These are phyloP conservation scores for Amanita rimosa DNA, from an alignment of 768 basidiomycete genomes.

Conservation along the genomic window DNA sequence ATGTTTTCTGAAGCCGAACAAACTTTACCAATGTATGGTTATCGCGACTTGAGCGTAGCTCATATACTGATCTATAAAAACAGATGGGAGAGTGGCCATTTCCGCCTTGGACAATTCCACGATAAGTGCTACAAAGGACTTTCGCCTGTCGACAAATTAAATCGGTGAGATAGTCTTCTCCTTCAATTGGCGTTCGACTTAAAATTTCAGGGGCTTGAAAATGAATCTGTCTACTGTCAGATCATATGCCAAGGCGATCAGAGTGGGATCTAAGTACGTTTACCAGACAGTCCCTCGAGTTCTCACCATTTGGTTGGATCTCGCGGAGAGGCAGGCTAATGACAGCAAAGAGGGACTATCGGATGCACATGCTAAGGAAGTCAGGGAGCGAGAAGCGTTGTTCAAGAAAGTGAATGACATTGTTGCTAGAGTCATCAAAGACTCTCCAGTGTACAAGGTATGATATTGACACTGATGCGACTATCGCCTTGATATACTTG, in stretches of 20 bases:
- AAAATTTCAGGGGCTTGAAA: conserved; percentile 36
- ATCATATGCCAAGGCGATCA: conserved; percentile 60
- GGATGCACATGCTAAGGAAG: conserved; percentile 13
- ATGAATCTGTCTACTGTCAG: conserved; percentile 60
- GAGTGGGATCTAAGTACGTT: conserved; percentile 84
- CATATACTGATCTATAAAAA: not conserved
- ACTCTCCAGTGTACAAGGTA: conserved; percentile 75
- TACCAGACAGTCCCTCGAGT: conserved; percentile 93
- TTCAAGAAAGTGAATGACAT: conserved; percentile 47
- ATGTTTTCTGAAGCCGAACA: conserved; percentile 42
- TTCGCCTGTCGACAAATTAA: conserved; percentile 27
- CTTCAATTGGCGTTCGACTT: not conserved
- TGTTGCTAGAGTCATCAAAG: conserved; percentile 43
- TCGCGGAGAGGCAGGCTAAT: conserved; percentile 42
- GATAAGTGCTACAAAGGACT: conserved; percentile 64
- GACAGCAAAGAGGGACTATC: no score
- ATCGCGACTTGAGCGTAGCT: not conserved
- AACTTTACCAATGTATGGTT: conserved; percentile 35
- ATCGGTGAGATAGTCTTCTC: conserved; percentile 24
- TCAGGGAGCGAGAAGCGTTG: conserved; percentile 17
- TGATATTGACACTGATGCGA: conserved; percentile 6
- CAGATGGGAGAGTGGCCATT: conserved; percentile 81
- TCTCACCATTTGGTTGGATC: conserved; percentile 89
- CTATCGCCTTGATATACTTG: conserved; percentile 4
- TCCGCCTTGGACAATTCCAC: conserved; percentile 81